A percentile compares a stretch with the other conserved stretches of the same genome.
These are phyloP conservation scores for Acer yangbiense DNA, from an alignment of 345 rosid species.

Conservation along the genomic window DNA sequence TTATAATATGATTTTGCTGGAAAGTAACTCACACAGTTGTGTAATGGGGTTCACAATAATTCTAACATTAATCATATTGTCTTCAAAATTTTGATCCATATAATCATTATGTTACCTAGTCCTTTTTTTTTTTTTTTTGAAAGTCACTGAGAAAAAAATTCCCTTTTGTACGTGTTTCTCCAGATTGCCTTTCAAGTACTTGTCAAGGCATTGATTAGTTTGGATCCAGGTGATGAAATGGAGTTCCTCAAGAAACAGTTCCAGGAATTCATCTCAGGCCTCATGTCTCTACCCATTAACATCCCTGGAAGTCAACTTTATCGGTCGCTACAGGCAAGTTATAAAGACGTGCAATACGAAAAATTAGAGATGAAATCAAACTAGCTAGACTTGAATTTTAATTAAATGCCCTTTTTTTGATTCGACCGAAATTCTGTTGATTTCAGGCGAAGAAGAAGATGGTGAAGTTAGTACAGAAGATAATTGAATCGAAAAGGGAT, in stretches of 20 bases:
- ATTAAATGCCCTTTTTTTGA: too few relatives aligned
- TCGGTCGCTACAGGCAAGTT: constrained; percentile 77
- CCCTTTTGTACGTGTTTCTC: constrained; percentile 13
- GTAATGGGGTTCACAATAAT: constrained; percentile 46
- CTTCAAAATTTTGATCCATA: constrained; percentile 31
- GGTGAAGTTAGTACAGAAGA: constrained; percentile 60
- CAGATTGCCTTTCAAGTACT: constrained; percentile 94
- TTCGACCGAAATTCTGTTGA: too few relatives aligned
- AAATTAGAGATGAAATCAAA: too few relatives aligned
- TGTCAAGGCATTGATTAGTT: constrained; percentile 84
- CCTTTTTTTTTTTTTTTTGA: neutral
- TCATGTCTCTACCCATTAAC: constrained; percentile 87
- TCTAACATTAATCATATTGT: constrained; percentile 45
- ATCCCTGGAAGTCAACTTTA: constrained; percentile 89
- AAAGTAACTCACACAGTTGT: constrained; percentile 33
- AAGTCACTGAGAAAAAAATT: constrained; percentile 16
- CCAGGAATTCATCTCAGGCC: constrained; percentile 80
- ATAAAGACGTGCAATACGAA: neutral
- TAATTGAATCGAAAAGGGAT: constrained; percentile 51
- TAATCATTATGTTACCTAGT: constrained; percentile 23
- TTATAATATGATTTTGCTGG: constrained; percentile 26
- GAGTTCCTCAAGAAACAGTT: constrained; percentile 70
- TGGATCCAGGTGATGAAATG: constrained; percentile 83
- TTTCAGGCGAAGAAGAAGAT: constrained; percentile 89
- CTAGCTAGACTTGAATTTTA: too few relatives aligned